Base-by-base conservation (phyloP, 257 asterid species). In the Ocimum tenuiflorum region DNA sequence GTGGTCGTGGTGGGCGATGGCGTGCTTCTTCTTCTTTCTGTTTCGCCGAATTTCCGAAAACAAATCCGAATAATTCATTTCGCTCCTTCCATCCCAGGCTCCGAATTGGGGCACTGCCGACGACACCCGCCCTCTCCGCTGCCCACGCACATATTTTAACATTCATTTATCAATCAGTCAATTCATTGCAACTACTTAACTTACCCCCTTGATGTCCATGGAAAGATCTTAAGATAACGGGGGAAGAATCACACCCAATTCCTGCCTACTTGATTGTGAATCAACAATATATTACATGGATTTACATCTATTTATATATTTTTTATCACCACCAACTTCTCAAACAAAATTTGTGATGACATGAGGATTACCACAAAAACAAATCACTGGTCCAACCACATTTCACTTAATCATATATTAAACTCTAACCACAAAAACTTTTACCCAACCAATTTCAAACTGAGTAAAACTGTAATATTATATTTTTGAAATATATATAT, bases 41-140 rank as follows among this genome's bases (percentile, higher is more conserved):
- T 78, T 70, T 6, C 78, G 85, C 2, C 91, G 84, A 7, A 82
- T 88, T 69, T 78, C 75, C 5, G 69, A 49, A 57, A 84, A 81
- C 51, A 84, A 78, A 22, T 73, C 69, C 0, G 90, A 72, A 67
- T 79, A 84, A 60, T 84, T 73, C 9, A 82, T 76, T n/a, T 68
- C 72, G 2, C 74, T 69, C 74, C 75, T 71, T 5, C 77, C 72
- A 54, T 84, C 91, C 91, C 91, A 84, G 10, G 50, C 80, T 65
- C 88, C 91, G 35, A 84, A 84, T 63, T 78, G 81, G 39, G 91
- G 91, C 66, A 84, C 87, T 1, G 72, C 87, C 0, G 72, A 53
- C 24, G 48, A 35, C 81, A 27, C 31, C 31, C 31, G 31, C 3
- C 3, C 31, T 27, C 19, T 68, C 64, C 53, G 70, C 75, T 78